Evolutionary conservation across 495 filamentous ascomycete species (phyloP), one percentile per base, ranked within the genome.

Genomic region (Parathielavia appendiculata): DNA sequence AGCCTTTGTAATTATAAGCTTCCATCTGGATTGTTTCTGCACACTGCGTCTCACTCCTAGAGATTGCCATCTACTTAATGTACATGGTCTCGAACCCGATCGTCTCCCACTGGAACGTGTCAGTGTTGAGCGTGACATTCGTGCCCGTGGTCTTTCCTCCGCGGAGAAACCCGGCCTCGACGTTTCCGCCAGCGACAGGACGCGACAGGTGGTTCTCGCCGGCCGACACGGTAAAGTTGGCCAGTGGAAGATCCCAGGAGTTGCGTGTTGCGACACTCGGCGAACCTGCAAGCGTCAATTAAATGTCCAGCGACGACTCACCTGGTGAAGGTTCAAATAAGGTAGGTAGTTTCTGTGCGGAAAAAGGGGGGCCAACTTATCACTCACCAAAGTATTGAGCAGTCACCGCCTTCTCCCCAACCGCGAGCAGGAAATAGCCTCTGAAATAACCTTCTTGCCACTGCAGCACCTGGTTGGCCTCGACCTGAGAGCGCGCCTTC

Each of bases 381-480:
- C 10, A 51, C 59, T 22, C 17, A 54, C 83, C 83, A 63, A 82
- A 86, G 69, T 73, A 86, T 43, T 66, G 71, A 4, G 83, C 82
- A 38, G 75, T 71, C 35, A 83, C 75, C 34, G 73, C 69, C 38
- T 77, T 69, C 60, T 79, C 75, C 19, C 64, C 68, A 8, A 85
- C 59, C 51, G 74, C 69, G 8, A 86, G 66, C 38, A 83, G 76
- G 62, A 80, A 86, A 44, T 81, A 83, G 0, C 80, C 84, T 47
- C 84, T 72, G 64, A 86, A 87, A 65, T 84, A 86, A 12, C 80
- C 64, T 40, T 86, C 84, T 45, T 82, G 79, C 83, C 83, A 87
- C 61, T 84, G 80, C 20, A 87, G 72, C 56, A 84, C 82, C 12
- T 66, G 49, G 59, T 84, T 86, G 41, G 68, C 70, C n/a, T 65